These are phyloP conservation scores for Arthroderma sp. DNA, from an alignment of 2,329 filamentous ascomycete species.

Conservation along the genomic window DNA sequence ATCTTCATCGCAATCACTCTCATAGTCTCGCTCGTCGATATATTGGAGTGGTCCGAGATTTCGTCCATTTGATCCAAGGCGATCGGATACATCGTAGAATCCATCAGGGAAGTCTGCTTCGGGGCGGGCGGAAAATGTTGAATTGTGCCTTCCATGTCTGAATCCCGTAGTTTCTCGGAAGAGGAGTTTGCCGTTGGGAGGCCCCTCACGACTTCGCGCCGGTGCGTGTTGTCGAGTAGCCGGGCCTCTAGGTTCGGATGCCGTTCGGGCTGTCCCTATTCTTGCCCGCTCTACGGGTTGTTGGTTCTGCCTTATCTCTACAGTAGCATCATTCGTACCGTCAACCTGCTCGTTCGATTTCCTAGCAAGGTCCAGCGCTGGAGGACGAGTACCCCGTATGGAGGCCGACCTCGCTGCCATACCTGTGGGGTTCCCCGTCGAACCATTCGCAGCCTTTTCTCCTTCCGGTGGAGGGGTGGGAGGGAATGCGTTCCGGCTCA, in stretches of 20 bases:
- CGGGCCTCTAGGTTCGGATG: slow-evolving; percentile 39
- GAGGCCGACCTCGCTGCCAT: slow-evolving; percentile 36
- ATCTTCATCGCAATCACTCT: slow-evolving; percentile 54
- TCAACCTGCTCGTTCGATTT: slow-evolving; percentile 16
- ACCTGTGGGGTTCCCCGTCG: slow-evolving; percentile 17
- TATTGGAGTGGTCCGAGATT: slow-evolving; percentile 43
- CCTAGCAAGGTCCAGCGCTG: slow-evolving; percentile 28
- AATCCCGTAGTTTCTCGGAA: slow-evolving; percentile 20
- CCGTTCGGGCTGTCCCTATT: slow-evolving; percentile 36
- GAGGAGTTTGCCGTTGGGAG: slow-evolving; percentile 7
- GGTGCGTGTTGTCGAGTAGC: slow-evolving; percentile 21
- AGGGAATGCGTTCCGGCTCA: slow-evolving; percentile 71
- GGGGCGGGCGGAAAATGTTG: slow-evolving; percentile 14
- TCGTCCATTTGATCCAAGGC: slow-evolving; percentile 26
- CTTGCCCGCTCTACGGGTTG: slow-evolving; percentile 26
- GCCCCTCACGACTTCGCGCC: slow-evolving; percentile 14
- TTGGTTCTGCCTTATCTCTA: slow-evolving; percentile 11
- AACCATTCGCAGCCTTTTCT: slow-evolving; percentile 41
- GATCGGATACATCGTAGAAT: slow-evolving; percentile 54
- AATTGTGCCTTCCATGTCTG: slow-evolving; percentile 21
- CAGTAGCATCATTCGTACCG: slow-evolving; percentile 35
- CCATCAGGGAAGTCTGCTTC: slow-evolving; percentile 31
- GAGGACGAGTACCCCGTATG: slow-evolving; percentile 34
- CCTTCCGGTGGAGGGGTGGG: slow-evolving; percentile 96
- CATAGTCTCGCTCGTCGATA: slow-evolving; percentile 67